A percentile compares a stretch with the other conserved stretches of the same genome.
phyloP scores from a whole-genome alignment of 2,329 filamentous ascomycete genomes.

The Fusarium nelsonii region DNA sequence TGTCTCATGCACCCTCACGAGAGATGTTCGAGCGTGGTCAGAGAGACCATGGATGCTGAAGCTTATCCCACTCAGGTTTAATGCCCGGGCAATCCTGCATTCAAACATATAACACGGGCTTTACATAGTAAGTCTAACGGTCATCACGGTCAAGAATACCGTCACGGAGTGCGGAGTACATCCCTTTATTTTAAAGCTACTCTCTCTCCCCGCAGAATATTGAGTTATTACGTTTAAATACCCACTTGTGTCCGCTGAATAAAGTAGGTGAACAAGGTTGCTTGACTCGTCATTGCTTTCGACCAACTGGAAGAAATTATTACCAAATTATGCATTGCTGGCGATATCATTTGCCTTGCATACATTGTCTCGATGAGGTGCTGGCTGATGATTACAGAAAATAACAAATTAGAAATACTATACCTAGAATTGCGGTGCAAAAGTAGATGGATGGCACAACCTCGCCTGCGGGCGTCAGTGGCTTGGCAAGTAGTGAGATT shows the following conservation, averaged over 20 bases:
- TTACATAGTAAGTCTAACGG: not conserved
- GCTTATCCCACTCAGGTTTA: slow-evolving; percentile 20
- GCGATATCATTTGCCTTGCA: not conserved
- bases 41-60: not conserved
- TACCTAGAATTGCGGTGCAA: not conserved
- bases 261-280: slow-evolving; percentile 22
- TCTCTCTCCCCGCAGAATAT: slow-evolving; percentile 15
- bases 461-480: slow-evolving; percentile 17
- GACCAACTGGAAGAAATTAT: not conserved
- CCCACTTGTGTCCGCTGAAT: slow-evolving; percentile 35
- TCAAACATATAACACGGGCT: slow-evolving; percentile 3
- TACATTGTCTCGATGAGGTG: not conserved
- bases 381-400: not conserved
- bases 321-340: slow-evolving; percentile 1
- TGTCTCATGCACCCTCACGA: slow-evolving; percentile 11
- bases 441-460: slow-evolving; percentile 3
- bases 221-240: slow-evolving; percentile 41
- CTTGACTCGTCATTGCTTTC: slow-evolving; percentile 4
- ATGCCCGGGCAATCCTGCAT: slow-evolving; percentile 17
- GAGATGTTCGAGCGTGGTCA: slow-evolving; percentile 14
- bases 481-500: slow-evolving; percentile 31
- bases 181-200: slow-evolving; percentile 9
- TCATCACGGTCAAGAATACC: slow-evolving; percentile 9
- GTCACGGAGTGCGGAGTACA: not conserved
- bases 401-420: not conserved